These are phyloP conservation scores for Boletus sp. DNA, from an alignment of 1,284 basidiomycete species.

Conservation along the genomic window DNA sequence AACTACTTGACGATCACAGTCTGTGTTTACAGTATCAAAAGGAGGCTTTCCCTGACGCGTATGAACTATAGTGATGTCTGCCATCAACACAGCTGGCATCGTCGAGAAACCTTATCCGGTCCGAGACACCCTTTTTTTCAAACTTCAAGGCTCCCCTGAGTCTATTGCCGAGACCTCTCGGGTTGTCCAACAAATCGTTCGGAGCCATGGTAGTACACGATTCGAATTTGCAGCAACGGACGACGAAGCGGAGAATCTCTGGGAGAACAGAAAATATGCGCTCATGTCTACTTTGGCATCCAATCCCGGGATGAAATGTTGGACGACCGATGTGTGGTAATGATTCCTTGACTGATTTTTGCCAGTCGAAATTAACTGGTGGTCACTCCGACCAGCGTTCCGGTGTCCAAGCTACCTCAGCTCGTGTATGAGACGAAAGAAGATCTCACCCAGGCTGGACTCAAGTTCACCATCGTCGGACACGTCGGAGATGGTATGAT, in stretches of 20 bases:
- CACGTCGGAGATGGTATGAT: constrained; percentile 84
- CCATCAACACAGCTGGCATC: constrained; percentile 71
- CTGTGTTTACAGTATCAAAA: constrained; percentile 22
- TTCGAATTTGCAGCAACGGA: constrained; percentile 82
- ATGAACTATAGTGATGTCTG: constrained; percentile 63
- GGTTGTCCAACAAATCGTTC: constrained; percentile 61
- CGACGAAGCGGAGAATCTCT: constrained; percentile 78
- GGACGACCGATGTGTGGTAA: constrained; percentile 90
- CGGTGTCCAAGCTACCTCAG: constrained; percentile 71
- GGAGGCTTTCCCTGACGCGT: background rate
- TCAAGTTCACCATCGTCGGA: constrained; percentile 77
- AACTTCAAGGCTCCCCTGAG: constrained; percentile 76
- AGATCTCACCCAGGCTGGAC: constrained; percentile 64
- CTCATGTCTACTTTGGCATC: constrained; percentile 74
- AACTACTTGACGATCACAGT: constrained; percentile 78
- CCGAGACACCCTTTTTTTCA: constrained; percentile 87
- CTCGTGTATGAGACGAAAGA: constrained; percentile 76
- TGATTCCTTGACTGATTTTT: constrained; percentile 25
- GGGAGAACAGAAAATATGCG: constrained; percentile 88
- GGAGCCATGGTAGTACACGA: constrained; percentile 66
- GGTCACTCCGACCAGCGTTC: constrained; percentile 58
- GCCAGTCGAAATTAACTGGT: constrained; percentile 11
- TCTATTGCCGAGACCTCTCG: constrained; percentile 67
- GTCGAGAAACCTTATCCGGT: constrained; percentile 66
- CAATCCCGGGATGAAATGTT: constrained; percentile 67